These are phyloP conservation scores for Amoeboaphelidium protococcarum DNA, from an alignment of 371 early-diverging fungal species.

Conservation along the genomic window DNA sequence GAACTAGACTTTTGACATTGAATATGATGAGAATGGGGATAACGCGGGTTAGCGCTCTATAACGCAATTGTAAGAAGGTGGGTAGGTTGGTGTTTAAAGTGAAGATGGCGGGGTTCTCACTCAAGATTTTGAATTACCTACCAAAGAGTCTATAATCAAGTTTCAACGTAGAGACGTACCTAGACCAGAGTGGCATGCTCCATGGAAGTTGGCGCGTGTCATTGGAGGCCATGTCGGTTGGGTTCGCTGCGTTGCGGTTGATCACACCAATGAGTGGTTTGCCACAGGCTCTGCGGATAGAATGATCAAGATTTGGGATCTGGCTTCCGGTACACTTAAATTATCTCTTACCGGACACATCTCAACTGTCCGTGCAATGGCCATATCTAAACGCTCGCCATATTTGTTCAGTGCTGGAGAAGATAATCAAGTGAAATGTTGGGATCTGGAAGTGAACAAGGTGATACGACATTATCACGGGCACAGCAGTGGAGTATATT, in stretches of 20 bases:
- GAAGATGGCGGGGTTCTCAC: too few species aligned
- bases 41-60: too few species aligned
- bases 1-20: too few species aligned
- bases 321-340: slow-evolving; percentile 83
- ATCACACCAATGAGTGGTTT: slow-evolving; percentile 88
- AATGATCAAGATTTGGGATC: slow-evolving; percentile 93
- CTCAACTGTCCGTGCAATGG: slow-evolving; percentile 73
- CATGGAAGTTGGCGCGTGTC: slow-evolving; percentile 94
- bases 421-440: slow-evolving; percentile 92
- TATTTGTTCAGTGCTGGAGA: slow-evolving; percentile 86
- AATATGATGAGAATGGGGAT: too few species aligned
- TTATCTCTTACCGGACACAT: slow-evolving; percentile 89
- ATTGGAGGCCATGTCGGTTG: slow-evolving; percentile 91
- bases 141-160: too few species aligned
- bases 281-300: slow-evolving; percentile 87
- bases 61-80: too few species aligned
- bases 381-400: slow-evolving; percentile 73
- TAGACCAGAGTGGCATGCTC: slow-evolving; percentile 71
- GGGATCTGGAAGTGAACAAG: slow-evolving; percentile 93
- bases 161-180: slow-evolving; percentile 19
- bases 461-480: slow-evolving; percentile 95
- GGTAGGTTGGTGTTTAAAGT: too few species aligned
- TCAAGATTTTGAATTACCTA: too few species aligned
- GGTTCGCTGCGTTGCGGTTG: slow-evolving; percentile 77
- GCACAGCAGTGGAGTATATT: slow-evolving; percentile 75